phyloP scores from a whole-genome alignment of 257 asterid species.

The Rehmannia glutinosa region DNA sequence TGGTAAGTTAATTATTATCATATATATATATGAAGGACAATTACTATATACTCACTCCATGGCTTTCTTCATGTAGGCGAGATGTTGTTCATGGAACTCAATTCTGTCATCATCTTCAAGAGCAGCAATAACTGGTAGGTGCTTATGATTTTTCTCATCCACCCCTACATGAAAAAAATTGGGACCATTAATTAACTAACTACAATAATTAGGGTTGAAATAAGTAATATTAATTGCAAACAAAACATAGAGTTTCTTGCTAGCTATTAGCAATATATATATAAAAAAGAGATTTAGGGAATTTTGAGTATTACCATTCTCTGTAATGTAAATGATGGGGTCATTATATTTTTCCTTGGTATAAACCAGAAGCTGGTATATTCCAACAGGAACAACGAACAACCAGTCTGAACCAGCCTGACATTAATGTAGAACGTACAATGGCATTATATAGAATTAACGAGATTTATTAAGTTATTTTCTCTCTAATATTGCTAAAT shows the following conservation, averaged over 20 bases:
- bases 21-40: neutral
- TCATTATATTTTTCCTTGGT: slow-evolving; percentile 1
- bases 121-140: neutral
- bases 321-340: too few species aligned
- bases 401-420: slow-evolving; percentile 18
- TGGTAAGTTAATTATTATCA: neutral
- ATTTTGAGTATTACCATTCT: slow-evolving; percentile 13
- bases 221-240: too few species aligned
- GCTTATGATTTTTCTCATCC: slow-evolving; percentile 11
- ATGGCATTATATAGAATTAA: neutral
- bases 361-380: slow-evolving; percentile 7
- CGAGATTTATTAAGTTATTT: too few species aligned
- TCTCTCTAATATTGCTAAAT: neutral
- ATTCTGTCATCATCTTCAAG: slow-evolving; percentile 8
- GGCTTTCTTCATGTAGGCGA: slow-evolving; percentile 6
- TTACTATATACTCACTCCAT: slow-evolving; percentile 14
- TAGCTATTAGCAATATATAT: too few species aligned
- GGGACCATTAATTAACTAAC: neutral
- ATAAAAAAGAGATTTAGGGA: neutral
- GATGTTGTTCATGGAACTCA: slow-evolving; percentile 15
- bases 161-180: neutral
- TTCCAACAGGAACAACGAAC: slow-evolving; percentile 14
- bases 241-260: neutral
- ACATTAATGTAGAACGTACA: neutral
- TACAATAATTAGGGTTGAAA: neutral